Percentiles rank a stretch among this genome's conserved stretches.
Conservation (phyloP, 2,329 filamentous ascomycete species). For the Graphiopsis chlorocephala region DNA sequence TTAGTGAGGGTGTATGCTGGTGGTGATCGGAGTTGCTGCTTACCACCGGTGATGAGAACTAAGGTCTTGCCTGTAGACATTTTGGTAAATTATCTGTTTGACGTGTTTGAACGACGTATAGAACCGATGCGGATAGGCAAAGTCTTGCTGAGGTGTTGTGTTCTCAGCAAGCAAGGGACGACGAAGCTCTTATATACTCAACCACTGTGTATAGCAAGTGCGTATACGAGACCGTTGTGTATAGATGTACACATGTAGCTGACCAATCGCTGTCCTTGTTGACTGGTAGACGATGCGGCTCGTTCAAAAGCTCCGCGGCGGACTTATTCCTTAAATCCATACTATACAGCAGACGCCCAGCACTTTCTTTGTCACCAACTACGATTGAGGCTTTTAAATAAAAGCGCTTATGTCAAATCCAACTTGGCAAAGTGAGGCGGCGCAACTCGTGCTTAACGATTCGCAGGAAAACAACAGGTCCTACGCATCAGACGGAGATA, state of each 20-base stretch:
- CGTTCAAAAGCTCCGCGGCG: not conserved
- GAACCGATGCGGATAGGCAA: not conserved
- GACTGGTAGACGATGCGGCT: too few species aligned
- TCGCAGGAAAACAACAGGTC: not conserved
- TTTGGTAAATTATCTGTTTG: not conserved
- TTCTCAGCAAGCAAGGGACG: not conserved
- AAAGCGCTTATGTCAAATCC: not conserved
- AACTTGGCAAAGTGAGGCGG: not conserved
- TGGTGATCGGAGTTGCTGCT: not conserved
- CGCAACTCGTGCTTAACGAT: not conserved
- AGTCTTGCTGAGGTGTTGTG: not conserved
- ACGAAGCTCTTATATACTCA: not conserved
- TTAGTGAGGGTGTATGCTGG: not conserved
- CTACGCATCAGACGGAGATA: not conserved
- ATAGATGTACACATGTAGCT: not conserved
- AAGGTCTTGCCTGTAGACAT: constrained; percentile 7
- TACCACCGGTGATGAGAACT: constrained; percentile 13
- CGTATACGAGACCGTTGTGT: not conserved
- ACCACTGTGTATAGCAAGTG: not conserved
- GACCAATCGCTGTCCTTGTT: not conserved
- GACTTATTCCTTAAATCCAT: not conserved
- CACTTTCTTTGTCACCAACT: not conserved
- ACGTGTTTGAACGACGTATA: not conserved
- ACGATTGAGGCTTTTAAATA: not conserved
- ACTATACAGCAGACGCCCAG: not conserved